phyloP scores from a whole-genome alignment of 1,284 basidiomycete genomes.

The Rhodotorula sp. region DNA sequence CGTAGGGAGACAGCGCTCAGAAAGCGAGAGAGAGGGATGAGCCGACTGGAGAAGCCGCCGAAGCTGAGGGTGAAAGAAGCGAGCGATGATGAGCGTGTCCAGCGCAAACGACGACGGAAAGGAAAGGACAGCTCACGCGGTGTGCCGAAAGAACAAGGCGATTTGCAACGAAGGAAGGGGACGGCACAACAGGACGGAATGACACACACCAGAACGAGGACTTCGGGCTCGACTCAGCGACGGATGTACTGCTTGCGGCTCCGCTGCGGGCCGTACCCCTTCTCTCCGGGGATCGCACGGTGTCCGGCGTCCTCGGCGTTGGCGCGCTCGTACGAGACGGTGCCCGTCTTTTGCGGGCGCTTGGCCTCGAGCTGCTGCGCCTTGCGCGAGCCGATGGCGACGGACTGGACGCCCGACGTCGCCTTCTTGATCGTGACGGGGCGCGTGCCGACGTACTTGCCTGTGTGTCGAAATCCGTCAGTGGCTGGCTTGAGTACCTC shows the following conservation, averaged over 20 bases:
- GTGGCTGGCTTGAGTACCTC: neutral
- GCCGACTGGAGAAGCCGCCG: too few relatives aligned
- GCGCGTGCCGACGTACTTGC: conserved; percentile 94
- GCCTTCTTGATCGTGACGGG: conserved; percentile 90
- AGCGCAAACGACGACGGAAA: neutral
- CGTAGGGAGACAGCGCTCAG: too few relatives aligned
- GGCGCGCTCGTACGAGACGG: conserved; percentile 35
- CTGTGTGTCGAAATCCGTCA: conserved; percentile 53
- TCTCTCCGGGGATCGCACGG: conserved; percentile 28
- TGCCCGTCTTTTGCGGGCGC: conserved; percentile 42
- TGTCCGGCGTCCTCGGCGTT: conserved; percentile 32
- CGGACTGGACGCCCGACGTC: conserved; percentile 75
- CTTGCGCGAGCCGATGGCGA: conserved; percentile 89
- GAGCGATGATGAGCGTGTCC: conserved; percentile 17
- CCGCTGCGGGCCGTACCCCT: conserved; percentile 34
- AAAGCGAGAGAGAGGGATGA: too few relatives aligned
- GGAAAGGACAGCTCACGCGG: conserved; percentile 1
- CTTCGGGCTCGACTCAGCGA: conserved; percentile 2
- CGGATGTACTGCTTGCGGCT: conserved; percentile 34
- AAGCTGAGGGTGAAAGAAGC: too few relatives aligned
- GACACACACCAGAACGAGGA: neutral
- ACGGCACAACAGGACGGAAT: neutral
- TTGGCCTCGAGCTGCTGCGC: conserved; percentile 57
- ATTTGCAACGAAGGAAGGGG: neutral
- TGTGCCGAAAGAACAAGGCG: neutral